A percentile compares a stretch with the other conserved stretches of the same genome.
phyloP scores from a whole-genome alignment of 2,329 filamentous ascomycete genomes.

The Botrytis paeoniae region DNA sequence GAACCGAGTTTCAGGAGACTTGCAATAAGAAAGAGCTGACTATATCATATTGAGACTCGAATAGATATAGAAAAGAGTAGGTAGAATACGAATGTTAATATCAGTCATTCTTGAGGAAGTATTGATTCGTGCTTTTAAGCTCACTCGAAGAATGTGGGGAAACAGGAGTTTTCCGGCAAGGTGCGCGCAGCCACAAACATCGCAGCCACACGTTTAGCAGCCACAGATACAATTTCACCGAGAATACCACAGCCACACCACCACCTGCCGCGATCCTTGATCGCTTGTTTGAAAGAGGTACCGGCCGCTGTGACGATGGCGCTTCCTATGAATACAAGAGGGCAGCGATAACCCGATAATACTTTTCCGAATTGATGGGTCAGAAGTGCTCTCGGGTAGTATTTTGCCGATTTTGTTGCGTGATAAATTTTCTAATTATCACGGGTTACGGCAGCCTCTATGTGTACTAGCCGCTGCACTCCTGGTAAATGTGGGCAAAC shows the following conservation, averaged over 20 bases:
- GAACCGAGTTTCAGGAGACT: background rate
- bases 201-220: background rate
- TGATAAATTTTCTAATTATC: too few species aligned
- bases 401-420: too few species aligned
- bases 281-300: too few species aligned
- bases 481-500: rapidly evolving
- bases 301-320: too few species aligned
- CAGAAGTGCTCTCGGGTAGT: too few species aligned
- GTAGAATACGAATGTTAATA: background rate
- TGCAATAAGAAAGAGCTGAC: background rate
- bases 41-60: background rate
- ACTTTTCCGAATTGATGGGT: rapidly evolving
- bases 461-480: rapidly evolving
- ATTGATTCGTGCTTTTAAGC: background rate
- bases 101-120: background rate
- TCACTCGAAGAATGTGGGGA: background rate
- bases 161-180: background rate
- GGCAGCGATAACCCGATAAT: too few species aligned
- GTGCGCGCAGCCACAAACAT: background rate
- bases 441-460: too few species aligned
- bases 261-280: too few species aligned
- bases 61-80: background rate
- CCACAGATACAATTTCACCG: background rate
- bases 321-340: too few species aligned
- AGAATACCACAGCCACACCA: too few species aligned